phyloP scores from a whole-genome alignment of 75 land plant genomes.

The Sequoiadendron giganteum region DNA sequence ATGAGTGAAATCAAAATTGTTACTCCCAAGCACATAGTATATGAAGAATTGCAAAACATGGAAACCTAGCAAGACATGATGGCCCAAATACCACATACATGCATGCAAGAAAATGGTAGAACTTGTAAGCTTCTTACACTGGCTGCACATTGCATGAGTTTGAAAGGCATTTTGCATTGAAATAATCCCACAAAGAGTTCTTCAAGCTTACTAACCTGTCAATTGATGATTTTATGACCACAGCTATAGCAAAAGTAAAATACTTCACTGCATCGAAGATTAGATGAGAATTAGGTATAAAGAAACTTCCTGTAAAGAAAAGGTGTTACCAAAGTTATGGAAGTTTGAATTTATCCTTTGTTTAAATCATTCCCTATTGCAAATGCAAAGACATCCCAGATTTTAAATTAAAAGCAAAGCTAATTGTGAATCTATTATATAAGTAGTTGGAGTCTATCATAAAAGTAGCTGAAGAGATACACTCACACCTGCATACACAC shows the following conservation, averaged over 20 bases:
- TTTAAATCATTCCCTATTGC: background rate
- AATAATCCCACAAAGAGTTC: conserved; percentile 82
- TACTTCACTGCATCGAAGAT: background rate
- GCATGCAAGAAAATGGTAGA: conserved; percentile 66
- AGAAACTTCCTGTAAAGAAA: background rate
- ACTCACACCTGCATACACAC: background rate
- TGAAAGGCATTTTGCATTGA: conserved; percentile 79
- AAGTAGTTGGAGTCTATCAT: background rate
- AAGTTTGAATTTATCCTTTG: background rate
- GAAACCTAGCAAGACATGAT: background rate
- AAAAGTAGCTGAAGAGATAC: background rate
- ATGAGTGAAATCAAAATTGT: background rate
- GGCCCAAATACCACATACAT: conserved; percentile 37
- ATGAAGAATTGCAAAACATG: background rate
- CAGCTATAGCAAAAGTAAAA: background rate
- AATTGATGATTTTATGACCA: background rate
- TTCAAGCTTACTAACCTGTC: conserved; percentile 85
- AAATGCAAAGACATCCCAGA: background rate
- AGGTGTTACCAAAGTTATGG: background rate
- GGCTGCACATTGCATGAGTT: conserved; percentile 62
- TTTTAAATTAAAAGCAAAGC: background rate
- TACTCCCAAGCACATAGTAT: background rate
- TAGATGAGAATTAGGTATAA: background rate
- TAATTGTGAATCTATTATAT: background rate
- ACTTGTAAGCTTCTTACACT: conserved; percentile 42